A percentile compares a stretch with the other conserved stretches of the same genome.
Evolutionary conservation across 2,329 filamentous ascomycete species (phyloP).

Genomic region (Leptosphaerulina australis): DNA sequence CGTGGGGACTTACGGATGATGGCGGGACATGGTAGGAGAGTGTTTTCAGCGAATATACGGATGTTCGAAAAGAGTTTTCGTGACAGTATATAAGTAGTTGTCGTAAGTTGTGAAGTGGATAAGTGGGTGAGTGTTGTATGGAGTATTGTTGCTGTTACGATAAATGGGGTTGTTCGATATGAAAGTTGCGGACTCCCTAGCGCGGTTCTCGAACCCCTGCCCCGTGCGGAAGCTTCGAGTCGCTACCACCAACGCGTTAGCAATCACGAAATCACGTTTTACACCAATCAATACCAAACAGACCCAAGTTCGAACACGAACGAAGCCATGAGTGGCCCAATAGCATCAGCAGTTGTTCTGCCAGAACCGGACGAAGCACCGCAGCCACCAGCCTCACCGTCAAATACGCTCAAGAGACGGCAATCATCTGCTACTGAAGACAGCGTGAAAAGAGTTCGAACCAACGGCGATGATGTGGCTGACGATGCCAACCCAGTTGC

Average conservation of each 20-base stretch:
- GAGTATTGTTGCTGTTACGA: background rate
- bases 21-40: slow-evolving; percentile 74
- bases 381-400: slow-evolving; percentile 39
- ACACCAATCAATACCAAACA: background rate
- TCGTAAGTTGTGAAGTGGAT: background rate
- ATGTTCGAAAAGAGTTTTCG: background rate
- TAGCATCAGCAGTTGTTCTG: slow-evolving; percentile 61
- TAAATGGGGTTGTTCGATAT: slow-evolving; percentile 1
- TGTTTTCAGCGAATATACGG: background rate
- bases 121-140: background rate
- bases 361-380: slow-evolving; percentile 51
- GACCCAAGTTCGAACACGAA: no score
- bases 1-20: slow-evolving; percentile 75
- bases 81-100: background rate
- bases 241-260: slow-evolving; percentile 1
- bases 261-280: slow-evolving; percentile 1
- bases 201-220: slow-evolving; percentile 21
- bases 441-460: slow-evolving; percentile 60
- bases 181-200: slow-evolving; percentile 26
- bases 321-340: slow-evolving; percentile 47
- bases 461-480: slow-evolving; percentile 48
- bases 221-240: slow-evolving; percentile 34
- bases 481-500: slow-evolving; percentile 47
- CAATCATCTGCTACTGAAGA: slow-evolving; percentile 60
- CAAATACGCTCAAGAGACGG: slow-evolving; percentile 55